These are phyloP conservation scores for Coemansia javaensis DNA, from an alignment of 192 early-diverging fungal genomes.

Conservation along the genomic window DNA sequence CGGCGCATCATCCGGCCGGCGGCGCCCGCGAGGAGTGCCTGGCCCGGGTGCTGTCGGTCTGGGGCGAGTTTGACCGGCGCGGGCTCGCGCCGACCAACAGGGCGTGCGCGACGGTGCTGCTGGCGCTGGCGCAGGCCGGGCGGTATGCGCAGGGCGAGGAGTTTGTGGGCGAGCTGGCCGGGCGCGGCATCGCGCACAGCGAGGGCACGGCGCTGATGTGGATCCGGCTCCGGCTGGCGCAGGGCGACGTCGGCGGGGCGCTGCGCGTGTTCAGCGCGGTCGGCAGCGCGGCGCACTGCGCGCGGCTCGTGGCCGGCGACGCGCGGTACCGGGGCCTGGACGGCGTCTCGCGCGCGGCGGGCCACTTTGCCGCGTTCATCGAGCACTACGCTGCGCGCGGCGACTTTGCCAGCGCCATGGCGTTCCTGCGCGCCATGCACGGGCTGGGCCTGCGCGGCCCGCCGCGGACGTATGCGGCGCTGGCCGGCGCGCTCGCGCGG, in stretches of 20 bases:
- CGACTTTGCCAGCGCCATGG: conserved; percentile 1
- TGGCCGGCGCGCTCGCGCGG: conserved; percentile 8
- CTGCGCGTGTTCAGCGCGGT: conserved; percentile 16
- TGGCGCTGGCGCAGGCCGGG: conserved; percentile 11
- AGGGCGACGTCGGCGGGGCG: conserved; percentile 11
- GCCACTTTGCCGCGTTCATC: conserved; percentile 19
- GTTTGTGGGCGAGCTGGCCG: conserved; percentile 10
- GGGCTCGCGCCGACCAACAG: conserved; percentile 2
- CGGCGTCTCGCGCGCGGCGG: not conserved
- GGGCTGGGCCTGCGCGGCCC: not conserved
- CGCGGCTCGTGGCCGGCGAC: not conserved
- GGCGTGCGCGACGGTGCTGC: conserved; percentile 11
- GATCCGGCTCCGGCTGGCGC: conserved; percentile 17
- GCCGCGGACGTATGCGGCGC: conserved; percentile 8
- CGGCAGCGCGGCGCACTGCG: conserved; percentile 6
- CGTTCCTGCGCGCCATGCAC: conserved; percentile 27
- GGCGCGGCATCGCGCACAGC: conserved; percentile 6
- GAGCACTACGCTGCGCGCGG: conserved; percentile 4
- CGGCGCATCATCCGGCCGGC: not conserved
- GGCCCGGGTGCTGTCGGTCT: conserved; percentile 15
- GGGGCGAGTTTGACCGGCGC: conserved; percentile 15
- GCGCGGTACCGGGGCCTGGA: conserved; percentile 12
- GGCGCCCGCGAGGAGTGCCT: conserved; percentile 7
- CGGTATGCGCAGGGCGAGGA: conserved; percentile 12
- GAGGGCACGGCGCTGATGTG: conserved; percentile 7